Base-by-base conservation (phyloP, 2,329 filamentous ascomycete genomes). In the Nigrograna mackinnonii region DNA sequence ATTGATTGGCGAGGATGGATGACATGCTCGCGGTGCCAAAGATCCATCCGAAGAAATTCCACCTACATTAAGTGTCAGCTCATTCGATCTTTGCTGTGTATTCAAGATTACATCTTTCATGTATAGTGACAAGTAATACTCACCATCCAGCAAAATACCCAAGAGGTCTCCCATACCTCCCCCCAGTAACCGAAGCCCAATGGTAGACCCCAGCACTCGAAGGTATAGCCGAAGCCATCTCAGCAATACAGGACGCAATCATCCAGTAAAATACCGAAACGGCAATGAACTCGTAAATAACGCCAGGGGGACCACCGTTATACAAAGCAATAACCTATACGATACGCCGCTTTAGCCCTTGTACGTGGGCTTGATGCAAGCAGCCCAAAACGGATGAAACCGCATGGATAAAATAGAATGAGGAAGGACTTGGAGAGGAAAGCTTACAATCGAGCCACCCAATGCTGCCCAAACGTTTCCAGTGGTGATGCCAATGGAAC, bases 1-100 rank as follows among this genome's bases (percentile, higher is more conserved):
- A 57, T 31, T 71, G 69, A 42, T 75, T 76, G 14, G 72, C 71
- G 18, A 72, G 65, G 44, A 78, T 73, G 6, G 67, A 58, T 12
- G 61, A 67, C 41, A 73, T 68, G 18, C 69, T 70, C 1, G 73
- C 69, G 11, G 64, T 65, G 17, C 69, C 73, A 44, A 77, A 76
- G 35, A 75, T 64, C 73, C 75, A 80, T 14, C 72, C 77, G 31
- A 78, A 67, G 40, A 63, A 70, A 52, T 79, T 79, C 75, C 74
- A 79, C 66, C 64, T 72, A 28, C n/a, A 28, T 28, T 28, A 28
- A 28, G 9, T 9, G n/a, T 28, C 9, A 9, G 24, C n/a, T 28
- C 9, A 28, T 28, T 9, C 9, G n/a, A 9, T 28, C 9, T 28
- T 9, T 28, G 9, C 24, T 9, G 24, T 28, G n/a, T 9, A n/a